Percentiles rank a stretch among this genome's conserved stretches.
phyloP scores from a whole-genome alignment of 2,329 filamentous ascomycete species.

The Pseudocercospora cruenta region DNA sequence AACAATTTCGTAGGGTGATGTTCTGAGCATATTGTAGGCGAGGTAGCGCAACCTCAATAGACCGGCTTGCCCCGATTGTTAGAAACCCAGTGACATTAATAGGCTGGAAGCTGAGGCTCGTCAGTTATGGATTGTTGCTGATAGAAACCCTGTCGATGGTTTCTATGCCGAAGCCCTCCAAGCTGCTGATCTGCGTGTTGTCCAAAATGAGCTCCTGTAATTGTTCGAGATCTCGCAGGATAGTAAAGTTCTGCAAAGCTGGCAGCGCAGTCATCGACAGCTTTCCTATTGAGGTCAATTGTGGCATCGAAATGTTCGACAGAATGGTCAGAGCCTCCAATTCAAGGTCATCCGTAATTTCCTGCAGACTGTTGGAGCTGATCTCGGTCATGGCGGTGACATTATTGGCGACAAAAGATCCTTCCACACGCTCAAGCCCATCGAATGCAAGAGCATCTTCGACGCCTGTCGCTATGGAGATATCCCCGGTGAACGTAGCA shows the following conservation, averaged over 20 bases:
- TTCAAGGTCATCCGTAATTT: not conserved
- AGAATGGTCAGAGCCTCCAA: not conserved
- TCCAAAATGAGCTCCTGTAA: not conserved
- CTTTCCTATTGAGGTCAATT: not conserved
- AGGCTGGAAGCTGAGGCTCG: not conserved
- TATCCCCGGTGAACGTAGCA: not conserved
- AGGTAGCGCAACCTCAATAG: not conserved
- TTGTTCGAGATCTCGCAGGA: not conserved
- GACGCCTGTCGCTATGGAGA: not conserved
- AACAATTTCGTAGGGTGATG: not conserved
- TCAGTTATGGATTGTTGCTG: constrained; percentile 2
- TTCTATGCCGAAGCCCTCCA: constrained; percentile 3
- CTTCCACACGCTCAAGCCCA: not conserved
- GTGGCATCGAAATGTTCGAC: not conserved
- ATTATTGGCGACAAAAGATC: not conserved
- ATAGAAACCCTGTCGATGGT: not conserved
- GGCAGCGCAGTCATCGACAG: not conserved
- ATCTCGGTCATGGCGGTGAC: not conserved
- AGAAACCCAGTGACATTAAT: not conserved
- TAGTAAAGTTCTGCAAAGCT: not conserved
- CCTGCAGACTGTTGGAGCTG: not conserved
- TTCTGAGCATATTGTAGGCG: not conserved
- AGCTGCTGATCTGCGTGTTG: not conserved
- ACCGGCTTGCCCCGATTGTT: not conserved
- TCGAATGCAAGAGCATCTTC: not conserved